Conservation (phyloP, 129 eudicot species). For the Silybum marianum region DNA sequence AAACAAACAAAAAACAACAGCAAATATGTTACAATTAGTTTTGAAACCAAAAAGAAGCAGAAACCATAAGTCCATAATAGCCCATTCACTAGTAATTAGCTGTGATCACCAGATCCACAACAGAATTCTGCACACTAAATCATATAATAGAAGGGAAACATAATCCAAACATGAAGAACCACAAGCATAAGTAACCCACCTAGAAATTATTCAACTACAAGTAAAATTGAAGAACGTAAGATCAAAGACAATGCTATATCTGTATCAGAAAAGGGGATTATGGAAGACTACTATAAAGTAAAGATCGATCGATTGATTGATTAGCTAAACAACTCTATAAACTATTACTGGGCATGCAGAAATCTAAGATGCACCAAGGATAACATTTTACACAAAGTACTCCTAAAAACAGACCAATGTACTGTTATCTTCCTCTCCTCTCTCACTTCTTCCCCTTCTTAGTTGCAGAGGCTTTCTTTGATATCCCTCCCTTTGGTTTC, state of each 20-base stretch:
- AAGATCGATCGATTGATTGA: slow-evolving; percentile 26
- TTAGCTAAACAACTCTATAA: slow-evolving; percentile 36
- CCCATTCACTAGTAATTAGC: background rate
- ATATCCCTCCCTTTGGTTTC: slow-evolving; percentile 25
- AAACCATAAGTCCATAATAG: background rate
- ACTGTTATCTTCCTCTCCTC: background rate
- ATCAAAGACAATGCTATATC: background rate
- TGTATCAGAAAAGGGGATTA: background rate
- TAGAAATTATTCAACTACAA: background rate
- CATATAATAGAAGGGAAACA: background rate
- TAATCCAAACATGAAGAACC: background rate
- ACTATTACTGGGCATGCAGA: slow-evolving; percentile 23
- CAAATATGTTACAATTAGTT: background rate
- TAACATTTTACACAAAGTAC: slow-evolving; percentile 40
- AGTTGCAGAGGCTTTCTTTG: slow-evolving; percentile 30
- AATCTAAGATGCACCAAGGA: slow-evolving; percentile 36
- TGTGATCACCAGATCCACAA: background rate
- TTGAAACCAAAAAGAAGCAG: background rate
- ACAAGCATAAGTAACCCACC: background rate
- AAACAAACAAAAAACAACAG: background rate
- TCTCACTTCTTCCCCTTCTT: slow-evolving; percentile 39
- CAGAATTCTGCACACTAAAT: background rate
- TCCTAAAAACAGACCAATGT: slow-evolving; percentile 33
- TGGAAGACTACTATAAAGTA: background rate
- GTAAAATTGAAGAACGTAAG: background rate